phyloP scores from a whole-genome alignment of 164 flowering plant species.

The Tinospora cordifolia region DNA sequence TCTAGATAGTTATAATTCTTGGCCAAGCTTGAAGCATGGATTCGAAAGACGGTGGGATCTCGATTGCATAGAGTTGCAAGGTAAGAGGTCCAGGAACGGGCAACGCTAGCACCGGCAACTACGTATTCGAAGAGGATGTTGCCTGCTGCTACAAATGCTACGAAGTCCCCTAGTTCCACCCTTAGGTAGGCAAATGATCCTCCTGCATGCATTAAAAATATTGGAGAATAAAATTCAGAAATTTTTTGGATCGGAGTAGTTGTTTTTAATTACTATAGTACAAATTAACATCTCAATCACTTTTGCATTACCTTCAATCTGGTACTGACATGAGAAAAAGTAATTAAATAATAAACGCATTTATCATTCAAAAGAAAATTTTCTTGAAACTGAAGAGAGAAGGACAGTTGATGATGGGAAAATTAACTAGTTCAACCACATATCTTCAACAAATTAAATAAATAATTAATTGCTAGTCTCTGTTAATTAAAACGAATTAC shows the following conservation, averaged over 20 bases:
- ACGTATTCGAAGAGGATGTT: constrained; percentile 62
- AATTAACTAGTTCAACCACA: no score
- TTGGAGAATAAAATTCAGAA: no score
- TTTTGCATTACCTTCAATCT: background rate
- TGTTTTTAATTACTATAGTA: background rate
- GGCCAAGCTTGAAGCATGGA: constrained; percentile 22
- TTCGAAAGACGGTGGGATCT: constrained; percentile 32
- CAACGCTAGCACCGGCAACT: constrained; percentile 51
- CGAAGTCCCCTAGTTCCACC: constrained; percentile 71
- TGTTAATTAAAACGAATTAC: constrained; percentile 10
- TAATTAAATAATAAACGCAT: no score
- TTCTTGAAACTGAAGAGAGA: no score
- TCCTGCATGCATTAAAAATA: constrained; percentile 25
- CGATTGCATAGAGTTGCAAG: constrained; percentile 54
- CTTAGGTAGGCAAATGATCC: constrained; percentile 72
- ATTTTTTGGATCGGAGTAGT: no score
- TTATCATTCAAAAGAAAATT: no score
- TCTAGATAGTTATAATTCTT: constrained; percentile 44
- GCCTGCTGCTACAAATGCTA: constrained; percentile 71
- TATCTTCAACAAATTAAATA: no score
- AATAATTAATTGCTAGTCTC: no score
- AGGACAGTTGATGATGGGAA: no score
- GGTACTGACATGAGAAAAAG: no score
- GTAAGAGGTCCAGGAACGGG: constrained; percentile 69
- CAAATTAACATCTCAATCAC: background rate